Evolutionary conservation across 2,329 filamentous ascomycete species (phyloP), one percentile per base, ranked within the genome.

Genomic region (Claviceps quebecensis): DNA sequence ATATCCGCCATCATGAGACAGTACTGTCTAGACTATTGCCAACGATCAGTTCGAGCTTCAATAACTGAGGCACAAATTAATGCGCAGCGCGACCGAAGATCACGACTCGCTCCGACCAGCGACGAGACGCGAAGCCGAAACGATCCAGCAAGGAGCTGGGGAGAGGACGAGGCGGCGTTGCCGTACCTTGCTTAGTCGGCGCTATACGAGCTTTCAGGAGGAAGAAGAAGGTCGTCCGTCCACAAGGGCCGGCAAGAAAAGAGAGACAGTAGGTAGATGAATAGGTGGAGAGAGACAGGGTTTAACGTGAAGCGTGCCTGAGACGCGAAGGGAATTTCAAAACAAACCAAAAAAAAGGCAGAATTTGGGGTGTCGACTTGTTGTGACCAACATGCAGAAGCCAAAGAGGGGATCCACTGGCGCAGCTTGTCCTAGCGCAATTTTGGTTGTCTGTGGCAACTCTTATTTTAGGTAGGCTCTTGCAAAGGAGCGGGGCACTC

Each of bases 1-100:
- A 80, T 72, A 61, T 84, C 80, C 29, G 77, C 76, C 80, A 83
- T 83, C 57, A 45, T 52, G 54, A 49, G 19, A 34, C 17, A 38
- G 9, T 16, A 37, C 44, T 38, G 19, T 41, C 26, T 34, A 19
- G 16, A 13, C 38, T 50, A 51, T 53, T 51, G 45, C n/a, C 44
- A 51, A 23, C 40, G 34, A 46, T 49, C 19, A 49, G 48, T 17
- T 49, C 17, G 39, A 23, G 40, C 26, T 49, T 19, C 14, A 34
- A 16, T 8, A 45, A 7, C 37, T 37, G 19, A 39, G 38, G 44
- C 43, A 41, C 45, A 44, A 29, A 11, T 23, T 43, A 46, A n/a
- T 2, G 44, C 16, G 44, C 23, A 23, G 39, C 34, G 46, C 47
- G 16, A 47, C 44, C 4, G 47, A 16, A 49, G 37, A 9, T 26